Evolutionary conservation across 805 yeast genomes (phyloP), one percentile per base, ranked within the genome.

Genomic region (Metschnikowia borealis): DNA sequence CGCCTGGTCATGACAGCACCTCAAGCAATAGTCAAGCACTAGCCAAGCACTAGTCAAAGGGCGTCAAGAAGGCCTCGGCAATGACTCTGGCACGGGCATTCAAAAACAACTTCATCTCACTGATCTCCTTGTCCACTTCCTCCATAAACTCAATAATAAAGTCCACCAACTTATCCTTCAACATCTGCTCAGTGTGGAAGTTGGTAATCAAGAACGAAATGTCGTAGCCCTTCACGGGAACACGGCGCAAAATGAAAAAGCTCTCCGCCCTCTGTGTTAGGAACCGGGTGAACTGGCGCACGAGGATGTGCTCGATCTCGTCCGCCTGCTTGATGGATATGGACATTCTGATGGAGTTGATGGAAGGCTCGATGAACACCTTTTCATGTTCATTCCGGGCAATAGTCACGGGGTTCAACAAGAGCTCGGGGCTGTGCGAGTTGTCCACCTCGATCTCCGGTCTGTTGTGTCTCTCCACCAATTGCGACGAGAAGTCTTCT

Each of bases 81-180:
- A 90, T 95, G 54, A 89, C 92, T 75, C 99, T 86, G 13, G 99
- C 99, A 65, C 99, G 82, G 13, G 99, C 97, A 65, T 94, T 94
- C 67, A 94, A 80, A 68, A 92, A 94, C 68, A 94, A 79, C 71
- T 94, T 94, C 96, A 94, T 94, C 68, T 94, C 99, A 69, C 97
- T 89, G 64, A 94, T 94, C 70, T 94, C 99, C 74, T 90, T 92
- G 69, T 94, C 99, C 17, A 94, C 99, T 64, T 91, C 99, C 69
- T 94, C 98, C 98, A 94, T 91, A 68, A 94, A 94, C 73, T 94
- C 98, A 59, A 94, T 89, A 59, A 94, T 91, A 68, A 94, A 94
- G 69, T 94, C 99, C 40, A 94, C 96, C 61, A 94, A 79, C 71
- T 94, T 94, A 62, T 86, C 91, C 73, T 94, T 92, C 72, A 91